Conservation (phyloP, 2,329 filamentous ascomycete species). For the Onygenales sp. region DNA sequence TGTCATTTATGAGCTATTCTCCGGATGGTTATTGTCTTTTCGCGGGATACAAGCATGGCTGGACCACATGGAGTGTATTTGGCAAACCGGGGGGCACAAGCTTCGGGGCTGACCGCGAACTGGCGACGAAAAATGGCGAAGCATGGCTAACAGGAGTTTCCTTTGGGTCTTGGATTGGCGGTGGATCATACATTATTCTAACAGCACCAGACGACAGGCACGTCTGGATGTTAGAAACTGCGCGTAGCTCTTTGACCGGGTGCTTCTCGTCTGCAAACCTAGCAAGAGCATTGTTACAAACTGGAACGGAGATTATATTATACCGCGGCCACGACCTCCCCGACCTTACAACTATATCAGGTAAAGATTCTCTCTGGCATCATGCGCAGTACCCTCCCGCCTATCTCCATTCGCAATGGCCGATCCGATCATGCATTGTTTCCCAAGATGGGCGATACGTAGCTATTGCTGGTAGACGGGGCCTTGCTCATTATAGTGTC, state of each 20-base stretch:
- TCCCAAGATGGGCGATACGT: conserved; percentile 90
- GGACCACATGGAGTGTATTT: conserved; percentile 96
- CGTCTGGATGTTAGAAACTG: conserved; percentile 84
- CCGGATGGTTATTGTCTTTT: conserved; percentile 96
- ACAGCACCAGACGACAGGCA: conserved; percentile 62
- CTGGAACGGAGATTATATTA: conserved; percentile 77
- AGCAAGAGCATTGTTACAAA: conserved; percentile 79
- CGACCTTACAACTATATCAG: conserved; percentile 82
- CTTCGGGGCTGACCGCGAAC: conserved; percentile 59
- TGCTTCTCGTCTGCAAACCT: conserved; percentile 90
- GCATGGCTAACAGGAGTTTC: conserved; percentile 73
- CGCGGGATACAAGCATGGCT: conserved; percentile 82
- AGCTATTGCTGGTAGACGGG: conserved; percentile 86
- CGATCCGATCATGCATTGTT: conserved; percentile 75
- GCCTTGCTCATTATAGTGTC: conserved; percentile 90
- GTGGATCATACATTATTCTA: conserved; percentile 76
- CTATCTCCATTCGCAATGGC: conserved; percentile 90
- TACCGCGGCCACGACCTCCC: conserved; percentile 90
- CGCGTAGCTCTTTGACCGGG: conserved; percentile 81
- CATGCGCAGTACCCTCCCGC: conserved; percentile 73
- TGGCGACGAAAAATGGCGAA: conserved; percentile 62
- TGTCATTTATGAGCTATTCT: conserved; percentile 75
- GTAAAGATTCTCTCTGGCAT: conserved; percentile 91
- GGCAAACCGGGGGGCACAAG: conserved; percentile 81
- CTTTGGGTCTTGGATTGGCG: conserved; percentile 76